phyloP scores from a whole-genome alignment of 2,329 filamentous ascomycete species.

The Colletotrichum camelliae region DNA sequence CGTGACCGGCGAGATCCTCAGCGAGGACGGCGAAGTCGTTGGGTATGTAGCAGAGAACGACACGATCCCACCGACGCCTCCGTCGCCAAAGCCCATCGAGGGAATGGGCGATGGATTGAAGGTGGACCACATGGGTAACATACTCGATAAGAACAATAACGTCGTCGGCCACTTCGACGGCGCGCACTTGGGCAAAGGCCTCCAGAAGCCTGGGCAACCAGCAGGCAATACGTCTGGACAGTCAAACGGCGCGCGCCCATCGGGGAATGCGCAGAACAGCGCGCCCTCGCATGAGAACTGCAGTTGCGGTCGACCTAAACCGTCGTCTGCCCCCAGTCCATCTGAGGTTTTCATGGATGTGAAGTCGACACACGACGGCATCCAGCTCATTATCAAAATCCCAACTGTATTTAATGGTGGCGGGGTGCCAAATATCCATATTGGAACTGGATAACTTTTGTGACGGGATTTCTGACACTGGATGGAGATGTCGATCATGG shows the following conservation, averaged over 20 bases:
- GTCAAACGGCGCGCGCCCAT: background rate
- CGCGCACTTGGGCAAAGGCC: constrained; percentile 36
- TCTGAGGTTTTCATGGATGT: constrained; percentile 63
- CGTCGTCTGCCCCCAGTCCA: constrained; percentile 44
- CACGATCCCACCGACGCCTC: constrained; percentile 26
- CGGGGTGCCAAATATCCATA: constrained; percentile 35
- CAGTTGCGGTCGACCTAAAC: constrained; percentile 34
- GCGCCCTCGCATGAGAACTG: constrained; percentile 31
- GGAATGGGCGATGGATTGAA: constrained; percentile 43
- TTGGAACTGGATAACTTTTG: constrained; percentile 25
- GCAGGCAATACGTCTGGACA: background rate
- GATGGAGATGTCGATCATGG: background rate
- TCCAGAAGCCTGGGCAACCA: constrained; percentile 42
- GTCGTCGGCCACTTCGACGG: constrained; percentile 53
- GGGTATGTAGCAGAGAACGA: constrained; percentile 51
- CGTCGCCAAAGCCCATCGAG: constrained; percentile 32
- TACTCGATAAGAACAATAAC: constrained; percentile 48
- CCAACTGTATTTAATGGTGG: constrained; percentile 56
- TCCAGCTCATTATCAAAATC: constrained; percentile 63
- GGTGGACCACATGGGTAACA: constrained; percentile 51
- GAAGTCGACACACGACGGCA: constrained; percentile 62
- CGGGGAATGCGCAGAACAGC: constrained; percentile 28
- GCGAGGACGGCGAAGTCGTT: constrained; percentile 45
- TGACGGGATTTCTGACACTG: background rate
- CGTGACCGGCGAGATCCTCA: constrained; percentile 50